Conservation (phyloP, 495 filamentous ascomycete species). For the Aspergillus nanangensis region DNA sequence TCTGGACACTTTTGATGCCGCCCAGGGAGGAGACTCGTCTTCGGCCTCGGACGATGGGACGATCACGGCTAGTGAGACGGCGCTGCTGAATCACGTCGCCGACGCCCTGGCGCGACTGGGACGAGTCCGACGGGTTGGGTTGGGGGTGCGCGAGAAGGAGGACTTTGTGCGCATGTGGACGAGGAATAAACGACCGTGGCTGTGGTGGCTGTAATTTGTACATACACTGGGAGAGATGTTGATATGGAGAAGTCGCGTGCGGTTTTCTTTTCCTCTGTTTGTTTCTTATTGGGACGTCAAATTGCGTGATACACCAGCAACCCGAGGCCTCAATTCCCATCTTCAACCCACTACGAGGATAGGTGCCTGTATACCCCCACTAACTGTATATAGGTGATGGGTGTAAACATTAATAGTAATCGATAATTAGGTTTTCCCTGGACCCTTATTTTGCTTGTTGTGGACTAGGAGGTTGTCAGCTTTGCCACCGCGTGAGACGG, state of each 20-base stretch:
- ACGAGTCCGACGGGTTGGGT: conserved; percentile 81
- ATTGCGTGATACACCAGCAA: too few relatives aligned
- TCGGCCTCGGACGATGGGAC: conserved; percentile 14
- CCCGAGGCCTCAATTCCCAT: too few relatives aligned
- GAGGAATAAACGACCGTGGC: conserved; percentile 36
- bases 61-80: conserved; percentile 52
- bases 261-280: too few relatives aligned
- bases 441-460: too few relatives aligned
- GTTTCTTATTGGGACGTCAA: too few relatives aligned
- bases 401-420: too few relatives aligned
- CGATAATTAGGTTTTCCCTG: too few relatives aligned
- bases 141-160: conserved; percentile 78
- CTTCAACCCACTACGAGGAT: too few relatives aligned
- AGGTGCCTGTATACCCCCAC: too few relatives aligned
- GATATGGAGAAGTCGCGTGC: too few relatives aligned
- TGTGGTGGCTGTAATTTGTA: background rate
- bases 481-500: background rate
- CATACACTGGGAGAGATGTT: background rate
- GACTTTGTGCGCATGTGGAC: conserved; percentile 67
- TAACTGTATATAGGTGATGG: too few relatives aligned
- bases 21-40: conserved; percentile 21
- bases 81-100: conserved; percentile 66
- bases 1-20: conserved; percentile 41
- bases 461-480: too few relatives aligned
- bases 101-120: conserved; percentile 87